A percentile compares a stretch with the other conserved stretches of the same genome.
Conservation (phyloP, 148 eudicot species). For the Rhododendron mucronatum region DNA sequence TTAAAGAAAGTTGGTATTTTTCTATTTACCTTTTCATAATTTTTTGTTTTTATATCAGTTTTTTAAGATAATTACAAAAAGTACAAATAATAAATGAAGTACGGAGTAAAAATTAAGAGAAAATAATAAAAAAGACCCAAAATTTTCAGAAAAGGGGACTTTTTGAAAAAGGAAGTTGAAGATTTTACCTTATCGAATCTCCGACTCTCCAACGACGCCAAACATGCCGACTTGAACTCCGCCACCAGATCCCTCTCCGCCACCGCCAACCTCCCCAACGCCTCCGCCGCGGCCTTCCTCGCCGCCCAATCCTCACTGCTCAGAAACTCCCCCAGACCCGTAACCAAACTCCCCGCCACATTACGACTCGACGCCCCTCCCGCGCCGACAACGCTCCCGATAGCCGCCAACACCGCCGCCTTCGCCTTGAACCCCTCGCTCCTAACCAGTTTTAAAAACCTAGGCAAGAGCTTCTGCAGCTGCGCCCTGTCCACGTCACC, state of each 20-base stretch:
- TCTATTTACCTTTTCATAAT: too few relatives aligned
- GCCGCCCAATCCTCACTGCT: slow-evolving; percentile 84
- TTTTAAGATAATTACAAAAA: too few relatives aligned
- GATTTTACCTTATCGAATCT: slow-evolving; percentile 68
- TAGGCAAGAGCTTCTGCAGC: slow-evolving; percentile 27
- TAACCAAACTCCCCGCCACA: slow-evolving; percentile 50
- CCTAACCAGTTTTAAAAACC: slow-evolving; percentile 50
- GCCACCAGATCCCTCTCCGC: slow-evolving; percentile 46
- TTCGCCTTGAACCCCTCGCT: slow-evolving; percentile 72
- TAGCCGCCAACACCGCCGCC: slow-evolving; percentile 37
- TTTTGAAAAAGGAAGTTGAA: too few relatives aligned
- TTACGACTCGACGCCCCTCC: slow-evolving; percentile 41
- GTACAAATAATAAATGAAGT: too few relatives aligned
- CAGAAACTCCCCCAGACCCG: slow-evolving; percentile 48
- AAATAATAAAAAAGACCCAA: too few relatives aligned
- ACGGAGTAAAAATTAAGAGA: background rate
- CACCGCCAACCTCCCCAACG: slow-evolving; percentile 51
- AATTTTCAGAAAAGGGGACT: too few relatives aligned
- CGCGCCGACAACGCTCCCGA: slow-evolving; percentile 51
- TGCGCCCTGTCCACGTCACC: slow-evolving; percentile 31
- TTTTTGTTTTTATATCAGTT: too few relatives aligned
- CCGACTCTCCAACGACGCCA: slow-evolving; percentile 70
- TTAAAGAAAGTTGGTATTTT: too few relatives aligned
- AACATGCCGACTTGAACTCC: slow-evolving; percentile 50
- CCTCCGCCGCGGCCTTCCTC: slow-evolving; percentile 84